Percentiles rank a stretch among this genome's conserved stretches.
Conservation (phyloP, 768 basidiomycete species). For the Cystofilobasidium capitatum region DNA sequence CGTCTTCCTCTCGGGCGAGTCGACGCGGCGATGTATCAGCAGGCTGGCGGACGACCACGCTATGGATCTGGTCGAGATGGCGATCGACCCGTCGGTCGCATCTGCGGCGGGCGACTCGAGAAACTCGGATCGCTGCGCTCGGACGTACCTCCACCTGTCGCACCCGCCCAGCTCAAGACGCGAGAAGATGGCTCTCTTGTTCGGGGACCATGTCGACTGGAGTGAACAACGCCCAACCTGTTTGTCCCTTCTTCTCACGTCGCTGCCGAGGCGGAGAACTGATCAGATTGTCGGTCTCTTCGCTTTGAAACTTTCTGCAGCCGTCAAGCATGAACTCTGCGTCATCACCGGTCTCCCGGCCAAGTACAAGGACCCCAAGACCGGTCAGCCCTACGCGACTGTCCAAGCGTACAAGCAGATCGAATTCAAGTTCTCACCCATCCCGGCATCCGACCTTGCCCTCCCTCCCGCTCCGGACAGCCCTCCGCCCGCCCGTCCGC, state of each 20-base stretch:
- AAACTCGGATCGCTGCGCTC: slow-evolving; percentile 47
- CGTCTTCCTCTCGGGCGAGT: slow-evolving; percentile 32
- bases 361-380: slow-evolving; percentile 67
- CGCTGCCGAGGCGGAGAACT: no score
- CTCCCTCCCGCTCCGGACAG: no score
- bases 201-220: slow-evolving; percentile 72
- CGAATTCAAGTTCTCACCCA: no score
- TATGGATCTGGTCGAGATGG: neutral
- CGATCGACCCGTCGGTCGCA: slow-evolving; percentile 28
- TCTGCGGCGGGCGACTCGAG: slow-evolving; percentile 26
- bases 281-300: no score
- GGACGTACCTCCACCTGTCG: slow-evolving; percentile 66
- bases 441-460: no score
- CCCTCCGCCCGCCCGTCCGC: neutral
- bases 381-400: slow-evolving; percentile 69
- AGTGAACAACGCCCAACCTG: slow-evolving; percentile 30
- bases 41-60: neutral
- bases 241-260: slow-evolving; percentile 18
- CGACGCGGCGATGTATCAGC: no score
- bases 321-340: slow-evolving; percentile 57
- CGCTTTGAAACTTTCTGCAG: slow-evolving; percentile 45
- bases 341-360: slow-evolving; percentile 70
- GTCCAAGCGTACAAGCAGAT: slow-evolving; percentile 48
- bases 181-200: slow-evolving; percentile 69
- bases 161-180: slow-evolving; percentile 45